Conservation (phyloP, 805 yeast genomes). For the Lipomyces japonicus region DNA sequence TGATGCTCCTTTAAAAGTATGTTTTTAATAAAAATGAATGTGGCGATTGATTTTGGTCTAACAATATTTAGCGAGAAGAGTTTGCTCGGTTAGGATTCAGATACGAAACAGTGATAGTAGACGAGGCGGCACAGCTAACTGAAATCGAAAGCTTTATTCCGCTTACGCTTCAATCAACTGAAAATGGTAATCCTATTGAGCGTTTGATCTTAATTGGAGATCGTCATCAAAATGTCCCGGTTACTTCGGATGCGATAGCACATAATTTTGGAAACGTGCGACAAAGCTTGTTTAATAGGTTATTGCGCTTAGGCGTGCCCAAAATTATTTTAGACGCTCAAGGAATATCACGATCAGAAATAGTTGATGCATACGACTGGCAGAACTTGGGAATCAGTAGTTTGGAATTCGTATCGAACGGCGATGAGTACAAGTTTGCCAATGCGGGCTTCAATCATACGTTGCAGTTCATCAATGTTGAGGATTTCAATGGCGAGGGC, state of each 20-base stretch:
- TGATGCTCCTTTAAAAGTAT: constrained; percentile 25
- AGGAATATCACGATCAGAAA: constrained; percentile 32
- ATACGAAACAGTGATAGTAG: constrained; percentile 37
- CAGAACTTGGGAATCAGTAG: constrained; percentile 17
- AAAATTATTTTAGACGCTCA: constrained; percentile 28
- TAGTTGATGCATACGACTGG: constrained; percentile 32
- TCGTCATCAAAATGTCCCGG: constrained; percentile 31
- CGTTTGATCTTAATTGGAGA: constrained; percentile 43
- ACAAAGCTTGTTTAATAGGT: constrained; percentile 33
- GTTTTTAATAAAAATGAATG: background rate
- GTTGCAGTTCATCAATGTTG: constrained; percentile 39
- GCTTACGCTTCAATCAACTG: constrained; percentile 25
- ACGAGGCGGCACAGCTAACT: constrained; percentile 38
- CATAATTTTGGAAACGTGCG: constrained; percentile 22
- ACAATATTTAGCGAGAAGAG: constrained; percentile 7
- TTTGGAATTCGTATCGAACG: constrained; percentile 7
- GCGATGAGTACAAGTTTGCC: constrained; percentile 22
- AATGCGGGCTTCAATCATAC: constrained; percentile 41
- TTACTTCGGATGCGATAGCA: constrained; percentile 21
- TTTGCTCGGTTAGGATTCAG: constrained; percentile 25
- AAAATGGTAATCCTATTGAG: constrained; percentile 16
- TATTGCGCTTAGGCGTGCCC: constrained; percentile 32
- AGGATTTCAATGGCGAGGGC: constrained; percentile 34
- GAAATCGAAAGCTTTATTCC: constrained; percentile 39
- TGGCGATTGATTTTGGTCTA: background rate